Evolutionary conservation across 2,329 filamentous ascomycete species (phyloP), one percentile per base, ranked within the genome.

Genomic region (Chaetomiaceae sp.): DNA sequence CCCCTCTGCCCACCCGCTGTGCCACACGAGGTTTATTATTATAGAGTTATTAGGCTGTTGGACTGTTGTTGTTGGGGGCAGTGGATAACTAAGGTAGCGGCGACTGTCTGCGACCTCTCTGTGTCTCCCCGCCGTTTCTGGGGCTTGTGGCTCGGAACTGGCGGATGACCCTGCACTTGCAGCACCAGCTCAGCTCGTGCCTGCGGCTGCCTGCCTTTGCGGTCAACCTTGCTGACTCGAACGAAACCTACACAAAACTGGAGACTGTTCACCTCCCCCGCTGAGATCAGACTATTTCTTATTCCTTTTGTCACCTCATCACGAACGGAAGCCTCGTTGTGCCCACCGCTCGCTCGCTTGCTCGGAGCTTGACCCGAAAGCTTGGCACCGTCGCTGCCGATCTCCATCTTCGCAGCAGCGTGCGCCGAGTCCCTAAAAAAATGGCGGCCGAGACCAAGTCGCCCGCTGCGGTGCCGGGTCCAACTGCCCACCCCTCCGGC

Each of bases 401-500:
- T 54, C 64, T 74, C 48, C 71, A 68, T 53, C 67, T 69, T 51
- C 65, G 69, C 42, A n/a, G n/a, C n/a, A n/a, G n/a, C n/a, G n/a
- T n/a, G 55, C 40, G 50, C 51, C 45, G 54, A 64, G 16, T 23
- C 64, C 5, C 30, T 3, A 36, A 16, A 20, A 64, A 70, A 37
- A 36, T 20, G 57, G 57, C 58, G 57, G 38, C 62, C 29, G 49
- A 59, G 16, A 53, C 48, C 37, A 54, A 53, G 27, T 43, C 53
- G 13, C 25, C 48, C 13, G 55, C 45, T 27, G 48, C 48, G 16
- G 51, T 37, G 29, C 46, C 42, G n/a, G 32, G 20, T 11, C 36
- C 46, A 14, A 16, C 7, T 16, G 29, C 44, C 43, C 80, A 84
- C 63, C 80, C 80, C 0, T 79, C 79, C 2, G 81, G 81, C n/a